Evolutionary conservation across 1,139 yeast genomes (phyloP).

Genomic region (Chernovozyma sophiae-reginae): DNA sequence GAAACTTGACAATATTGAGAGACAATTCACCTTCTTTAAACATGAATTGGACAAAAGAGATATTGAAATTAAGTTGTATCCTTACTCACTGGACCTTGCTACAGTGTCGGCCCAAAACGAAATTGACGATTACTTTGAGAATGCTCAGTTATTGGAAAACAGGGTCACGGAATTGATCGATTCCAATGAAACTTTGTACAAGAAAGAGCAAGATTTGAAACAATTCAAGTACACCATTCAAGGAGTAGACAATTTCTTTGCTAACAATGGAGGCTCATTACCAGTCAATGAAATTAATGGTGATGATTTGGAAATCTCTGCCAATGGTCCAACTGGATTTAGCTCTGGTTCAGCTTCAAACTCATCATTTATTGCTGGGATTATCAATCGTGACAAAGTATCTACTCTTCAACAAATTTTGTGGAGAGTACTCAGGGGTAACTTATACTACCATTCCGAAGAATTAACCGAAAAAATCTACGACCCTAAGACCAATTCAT

Average conservation of each 20-base stretch:
- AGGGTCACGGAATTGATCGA: constrained; percentile 39
- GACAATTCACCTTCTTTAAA: constrained; percentile 55
- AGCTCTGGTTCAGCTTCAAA: constrained; percentile 17
- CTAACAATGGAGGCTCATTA: constrained; percentile 23
- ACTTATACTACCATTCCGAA: constrained; percentile 68
- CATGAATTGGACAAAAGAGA: constrained; percentile 45
- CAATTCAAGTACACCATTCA: constrained; percentile 42
- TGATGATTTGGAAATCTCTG: constrained; percentile 16
- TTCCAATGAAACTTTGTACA: constrained; percentile 31
- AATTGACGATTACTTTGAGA: constrained; percentile 71
- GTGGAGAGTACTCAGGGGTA: constrained; percentile 93
- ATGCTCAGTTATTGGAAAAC: constrained; percentile 51
- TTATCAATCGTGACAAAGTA: constrained; percentile 69
- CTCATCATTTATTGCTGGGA: constrained; percentile 69
- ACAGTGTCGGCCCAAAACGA: constrained; percentile 51
- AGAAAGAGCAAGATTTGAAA: constrained; percentile 33
- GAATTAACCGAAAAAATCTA: constrained; percentile 53
- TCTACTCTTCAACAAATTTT: constrained; percentile 75
- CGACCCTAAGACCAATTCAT: constrained; percentile 30
- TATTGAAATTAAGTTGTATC: constrained; percentile 41
- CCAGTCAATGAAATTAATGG: constrained; percentile 9
- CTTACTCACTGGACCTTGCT: constrained; percentile 41
- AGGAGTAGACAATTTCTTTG: constrained; percentile 66
- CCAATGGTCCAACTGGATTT: constrained; percentile 11
- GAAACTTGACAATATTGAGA: constrained; percentile 62